A percentile compares a stretch with the other conserved stretches of the same genome.
Evolutionary conservation across 2,329 filamentous ascomycete species (phyloP).

Genomic region (Neonectria punicea): DNA sequence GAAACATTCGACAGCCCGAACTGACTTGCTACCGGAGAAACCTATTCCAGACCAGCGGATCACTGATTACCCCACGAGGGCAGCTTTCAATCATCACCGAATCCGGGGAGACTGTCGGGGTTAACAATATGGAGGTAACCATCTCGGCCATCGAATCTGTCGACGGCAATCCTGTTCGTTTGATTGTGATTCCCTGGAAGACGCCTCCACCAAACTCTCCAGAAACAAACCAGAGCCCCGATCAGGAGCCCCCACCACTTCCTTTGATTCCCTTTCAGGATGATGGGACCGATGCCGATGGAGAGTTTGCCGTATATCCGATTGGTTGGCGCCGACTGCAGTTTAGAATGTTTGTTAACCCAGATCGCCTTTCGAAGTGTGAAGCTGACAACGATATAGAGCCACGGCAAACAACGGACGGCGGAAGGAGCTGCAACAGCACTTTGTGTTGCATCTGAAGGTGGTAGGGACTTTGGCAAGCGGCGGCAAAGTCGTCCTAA

Average conservation of each 20-base stretch:
- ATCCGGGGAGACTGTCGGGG: constrained; percentile 83
- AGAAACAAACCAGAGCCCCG: constrained; percentile 71
- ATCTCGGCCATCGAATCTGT: constrained; percentile 96
- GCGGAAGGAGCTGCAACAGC: constrained; percentile 93
- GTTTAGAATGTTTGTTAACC: constrained; percentile 76
- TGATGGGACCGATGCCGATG: constrained; percentile 69
- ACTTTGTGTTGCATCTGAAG: constrained; percentile 91
- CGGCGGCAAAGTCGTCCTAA: constrained; percentile 82
- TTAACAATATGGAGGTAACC: constrained; percentile 84
- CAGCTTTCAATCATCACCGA: constrained; percentile 85
- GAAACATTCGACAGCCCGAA: constrained; percentile 75
- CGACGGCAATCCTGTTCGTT: constrained; percentile 88
- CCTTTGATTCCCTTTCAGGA: constrained; percentile 76
- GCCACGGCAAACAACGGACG: constrained; percentile 97
- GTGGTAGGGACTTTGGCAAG: constrained; percentile 85
- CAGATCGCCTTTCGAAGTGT: neutral
- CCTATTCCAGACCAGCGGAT: constrained; percentile 94
- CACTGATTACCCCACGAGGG: constrained; percentile 81
- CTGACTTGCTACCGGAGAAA: constrained; percentile 96
- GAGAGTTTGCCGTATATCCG: constrained; percentile 89
- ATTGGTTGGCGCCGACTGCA: constrained; percentile 95
- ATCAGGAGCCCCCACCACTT: constrained; percentile 88
- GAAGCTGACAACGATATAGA: constrained; percentile 53
- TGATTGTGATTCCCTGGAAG: constrained; percentile 98
- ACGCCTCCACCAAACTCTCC: constrained; percentile 84